phyloP scores from a whole-genome alignment of 768 basidiomycete genomes.

The Auriculariales sp. region DNA sequence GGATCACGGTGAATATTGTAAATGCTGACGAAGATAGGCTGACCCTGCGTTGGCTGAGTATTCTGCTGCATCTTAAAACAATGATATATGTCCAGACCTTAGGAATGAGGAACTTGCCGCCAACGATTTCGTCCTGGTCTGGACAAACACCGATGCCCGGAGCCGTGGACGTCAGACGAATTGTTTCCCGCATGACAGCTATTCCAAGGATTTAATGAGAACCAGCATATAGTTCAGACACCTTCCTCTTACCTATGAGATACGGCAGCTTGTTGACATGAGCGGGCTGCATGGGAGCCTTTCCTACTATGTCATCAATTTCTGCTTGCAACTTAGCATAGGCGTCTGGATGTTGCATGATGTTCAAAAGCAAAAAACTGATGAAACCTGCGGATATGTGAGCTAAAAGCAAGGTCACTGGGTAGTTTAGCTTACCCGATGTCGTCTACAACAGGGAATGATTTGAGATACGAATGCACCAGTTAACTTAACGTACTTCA shows the following conservation, averaged over 20 bases:
- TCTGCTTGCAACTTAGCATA: constrained; percentile 32
- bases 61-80: too few species aligned
- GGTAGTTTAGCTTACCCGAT: constrained; percentile 14
- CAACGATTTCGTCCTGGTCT: constrained; percentile 21
- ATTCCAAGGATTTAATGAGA: background rate
- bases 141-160: constrained; percentile 20
- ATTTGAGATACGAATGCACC: too few species aligned
- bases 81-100: too few species aligned
- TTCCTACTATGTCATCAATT: constrained; percentile 29
- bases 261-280: constrained; percentile 31
- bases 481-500: too few species aligned
- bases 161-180: constrained; percentile 26
- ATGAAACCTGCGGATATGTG: constrained; percentile 16
- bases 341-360: constrained; percentile 28
- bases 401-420: background rate
- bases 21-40: constrained; percentile 15
- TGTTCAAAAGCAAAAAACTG: constrained; percentile 27
- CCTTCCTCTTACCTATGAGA: constrained; percentile 18
- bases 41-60: too few species aligned
- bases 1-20: constrained; percentile 25
- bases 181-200: constrained; percentile 21
- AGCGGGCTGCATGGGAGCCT: constrained; percentile 20
- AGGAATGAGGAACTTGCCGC: constrained; percentile 26
- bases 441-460: too few species aligned
- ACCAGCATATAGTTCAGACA: background rate